Evolutionary conservation across 2,329 filamentous ascomycete species (phyloP).

Genomic region (Stagonosporopsis vannaccii): DNA sequence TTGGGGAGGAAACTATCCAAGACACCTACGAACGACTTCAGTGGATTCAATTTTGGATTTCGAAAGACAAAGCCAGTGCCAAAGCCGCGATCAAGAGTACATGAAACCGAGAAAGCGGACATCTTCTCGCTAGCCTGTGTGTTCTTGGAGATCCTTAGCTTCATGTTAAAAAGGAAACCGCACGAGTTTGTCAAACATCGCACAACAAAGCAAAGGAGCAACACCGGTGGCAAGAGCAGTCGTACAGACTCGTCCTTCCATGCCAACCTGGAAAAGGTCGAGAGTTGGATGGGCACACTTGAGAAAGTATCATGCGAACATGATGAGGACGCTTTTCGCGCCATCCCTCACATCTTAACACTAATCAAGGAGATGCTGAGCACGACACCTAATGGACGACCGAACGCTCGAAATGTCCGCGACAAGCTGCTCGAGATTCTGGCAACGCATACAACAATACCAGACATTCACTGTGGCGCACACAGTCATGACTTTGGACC

Average conservation of each 20-base stretch:
- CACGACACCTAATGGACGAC: conserved; percentile 51
- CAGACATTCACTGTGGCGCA: conserved; percentile 45
- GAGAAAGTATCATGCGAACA: conserved; percentile 63
- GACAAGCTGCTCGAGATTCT: conserved; percentile 47
- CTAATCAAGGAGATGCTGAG: conserved; percentile 54
- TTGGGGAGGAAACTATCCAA: conserved; percentile 46
- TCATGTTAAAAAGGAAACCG: conserved; percentile 72
- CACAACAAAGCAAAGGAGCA: conserved; percentile 67
- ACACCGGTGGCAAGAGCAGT: conserved; percentile 56
- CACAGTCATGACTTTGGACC: conserved; percentile 41
- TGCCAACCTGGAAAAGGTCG: conserved; percentile 71
- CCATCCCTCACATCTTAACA: conserved; percentile 51
- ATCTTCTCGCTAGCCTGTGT: conserved; percentile 77
- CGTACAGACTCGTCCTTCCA: conserved; percentile 76
- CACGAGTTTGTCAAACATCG: conserved; percentile 72
- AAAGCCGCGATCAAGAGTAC: conserved; percentile 35
- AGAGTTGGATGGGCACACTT: conserved; percentile 70
- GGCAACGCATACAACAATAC: conserved; percentile 39
- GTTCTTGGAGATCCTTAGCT: conserved; percentile 74
- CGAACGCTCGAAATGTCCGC: conserved; percentile 52
- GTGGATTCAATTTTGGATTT: conserved; percentile 50
- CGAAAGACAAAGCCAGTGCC: conserved; percentile 38
- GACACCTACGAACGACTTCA: conserved; percentile 43
- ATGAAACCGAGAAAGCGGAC: conserved; percentile 62
- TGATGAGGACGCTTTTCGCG: conserved; percentile 49